phyloP scores from a whole-genome alignment of 306 rosid species.

The Parietaria judaica region DNA sequence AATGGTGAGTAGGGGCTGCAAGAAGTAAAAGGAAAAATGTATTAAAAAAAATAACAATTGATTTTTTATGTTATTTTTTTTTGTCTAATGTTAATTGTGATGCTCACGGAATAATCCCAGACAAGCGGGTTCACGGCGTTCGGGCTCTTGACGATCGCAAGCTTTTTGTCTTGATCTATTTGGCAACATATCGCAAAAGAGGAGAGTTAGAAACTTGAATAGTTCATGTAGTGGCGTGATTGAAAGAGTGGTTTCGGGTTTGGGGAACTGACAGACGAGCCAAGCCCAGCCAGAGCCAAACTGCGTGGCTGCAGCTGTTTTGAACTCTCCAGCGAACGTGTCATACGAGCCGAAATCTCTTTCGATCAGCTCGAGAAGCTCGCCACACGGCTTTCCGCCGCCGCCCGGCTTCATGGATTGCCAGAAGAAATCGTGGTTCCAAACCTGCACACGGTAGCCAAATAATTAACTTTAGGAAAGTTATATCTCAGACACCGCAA shows the following conservation, averaged over 20 bases:
- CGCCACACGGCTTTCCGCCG: constrained; percentile 75
- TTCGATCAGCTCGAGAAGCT: constrained; percentile 67
- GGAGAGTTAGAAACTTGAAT: background rate
- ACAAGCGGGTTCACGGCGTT: constrained; percentile 86
- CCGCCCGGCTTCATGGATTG: constrained; percentile 84
- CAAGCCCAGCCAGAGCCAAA: constrained; percentile 98
- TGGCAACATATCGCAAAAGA: constrained; percentile 14
- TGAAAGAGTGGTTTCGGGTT: constrained; percentile 6
- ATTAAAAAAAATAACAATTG: constrained; percentile 11
- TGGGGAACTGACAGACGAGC: constrained; percentile 69
- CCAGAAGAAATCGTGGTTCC: constrained; percentile 56
- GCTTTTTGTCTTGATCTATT: constrained; percentile 61
- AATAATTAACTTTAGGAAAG: background rate
- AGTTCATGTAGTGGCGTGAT: constrained; percentile 8
- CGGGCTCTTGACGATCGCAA: constrained; percentile 70
- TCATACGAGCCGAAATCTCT: constrained; percentile 85
- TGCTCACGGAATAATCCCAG: constrained; percentile 64
- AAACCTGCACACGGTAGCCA: constrained; percentile 35
- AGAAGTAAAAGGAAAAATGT: constrained; percentile 16
- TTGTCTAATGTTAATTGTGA: background rate
- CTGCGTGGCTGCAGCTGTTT: constrained; percentile 68
- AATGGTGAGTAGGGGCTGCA: constrained; percentile 89
- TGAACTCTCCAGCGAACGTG: constrained; percentile 48
- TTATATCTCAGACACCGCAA: constrained; percentile 5
- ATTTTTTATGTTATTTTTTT: background rate